A percentile compares a stretch with the other conserved stretches of the same genome.
Evolutionary conservation across 257 asterid species (phyloP).

Genomic region (Fraxinus quadrangulata): DNA sequence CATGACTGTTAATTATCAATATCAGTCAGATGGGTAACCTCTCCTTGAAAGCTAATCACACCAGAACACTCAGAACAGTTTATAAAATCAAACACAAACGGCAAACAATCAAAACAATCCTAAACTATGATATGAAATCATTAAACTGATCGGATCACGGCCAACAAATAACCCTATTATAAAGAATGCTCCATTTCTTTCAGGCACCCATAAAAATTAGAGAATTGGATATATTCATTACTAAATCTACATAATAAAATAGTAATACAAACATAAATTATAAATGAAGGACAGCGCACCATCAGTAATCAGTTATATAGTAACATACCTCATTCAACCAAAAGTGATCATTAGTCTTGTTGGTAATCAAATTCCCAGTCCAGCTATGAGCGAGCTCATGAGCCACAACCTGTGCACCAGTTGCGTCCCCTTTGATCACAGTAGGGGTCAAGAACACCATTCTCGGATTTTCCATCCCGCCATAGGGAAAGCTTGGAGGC

Average conservation of each 20-base stretch:
- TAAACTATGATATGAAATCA: neutral
- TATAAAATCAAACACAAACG: neutral
- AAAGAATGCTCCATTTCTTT: neutral
- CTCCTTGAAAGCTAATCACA: conserved; percentile 3
- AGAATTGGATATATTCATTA: neutral
- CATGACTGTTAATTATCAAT: conserved; percentile 4
- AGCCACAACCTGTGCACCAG: conserved; percentile 91
- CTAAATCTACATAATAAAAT: neutral
- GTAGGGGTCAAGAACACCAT: conserved; percentile 94
- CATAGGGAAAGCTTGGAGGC: conserved; percentile 97
- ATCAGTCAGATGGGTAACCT: neutral
- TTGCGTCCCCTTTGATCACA: conserved; percentile 84
- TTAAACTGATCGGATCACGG: neutral
- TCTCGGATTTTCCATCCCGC: conserved; percentile 98
- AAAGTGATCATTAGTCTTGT: conserved; percentile 89
- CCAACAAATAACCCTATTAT: neutral
- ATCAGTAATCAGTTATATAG: neutral
- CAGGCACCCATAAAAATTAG: neutral
- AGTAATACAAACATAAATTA: neutral
- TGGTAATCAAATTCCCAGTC: conserved; percentile 98
- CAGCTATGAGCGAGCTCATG: conserved; percentile 99
- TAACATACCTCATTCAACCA: conserved; percentile 95
- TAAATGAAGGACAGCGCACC: neutral
- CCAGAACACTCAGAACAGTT: conserved; percentile 3
- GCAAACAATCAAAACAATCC: neutral